Base-by-base conservation (phyloP, 2,329 filamentous ascomycete species). In the Helotiales sp. region DNA sequence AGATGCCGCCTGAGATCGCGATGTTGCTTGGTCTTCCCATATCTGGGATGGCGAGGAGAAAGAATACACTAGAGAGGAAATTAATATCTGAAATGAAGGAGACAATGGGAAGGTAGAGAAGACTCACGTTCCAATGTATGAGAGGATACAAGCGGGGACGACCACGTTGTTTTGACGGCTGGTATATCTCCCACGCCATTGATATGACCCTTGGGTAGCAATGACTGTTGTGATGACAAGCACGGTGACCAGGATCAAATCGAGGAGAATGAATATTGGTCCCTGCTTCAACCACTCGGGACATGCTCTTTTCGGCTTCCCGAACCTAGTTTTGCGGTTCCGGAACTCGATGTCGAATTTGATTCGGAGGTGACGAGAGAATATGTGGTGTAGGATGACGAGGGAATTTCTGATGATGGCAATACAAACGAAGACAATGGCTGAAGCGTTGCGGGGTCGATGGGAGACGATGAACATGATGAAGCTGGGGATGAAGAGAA, bases 1-100 rank as follows among this genome's bases (percentile, higher is more conserved):
- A 30, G n/a, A 55, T 40, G 15, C 53, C 44, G 22, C 53, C 24
- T 15, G 44, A 30, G 12, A 50, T 25, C 7, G 53, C 50, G 44
- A 55, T 50, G n/a, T 50, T 55, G 29, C 44, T 55, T 31, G 53
- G 53, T 8, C n/a, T 49, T 8, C 53, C 53, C 44, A 55, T 9
- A 42, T 55, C 53, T 22, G 13, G 6, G 15, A 49, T n/a, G 38
- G 53, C 49, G 5, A 50, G 13, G 4, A 49, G 12, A 17, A 49
- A 55, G 22, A 42, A 48, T 8, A 33, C 22, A 42, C 53, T 55
- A 13, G 13, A 30, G 4, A 10, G 46, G 6, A 7, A 17, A 7
- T 25, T 33, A 19, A 25, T n/a, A 6, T 27, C 12, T 12, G 25
- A 36, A 13, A 24, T 24, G 24, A 22, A 25, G 19, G n/a, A 10